phyloP scores from a whole-genome alignment of 23 red algal species.

The Gracilaria vermiculophylla region DNA sequence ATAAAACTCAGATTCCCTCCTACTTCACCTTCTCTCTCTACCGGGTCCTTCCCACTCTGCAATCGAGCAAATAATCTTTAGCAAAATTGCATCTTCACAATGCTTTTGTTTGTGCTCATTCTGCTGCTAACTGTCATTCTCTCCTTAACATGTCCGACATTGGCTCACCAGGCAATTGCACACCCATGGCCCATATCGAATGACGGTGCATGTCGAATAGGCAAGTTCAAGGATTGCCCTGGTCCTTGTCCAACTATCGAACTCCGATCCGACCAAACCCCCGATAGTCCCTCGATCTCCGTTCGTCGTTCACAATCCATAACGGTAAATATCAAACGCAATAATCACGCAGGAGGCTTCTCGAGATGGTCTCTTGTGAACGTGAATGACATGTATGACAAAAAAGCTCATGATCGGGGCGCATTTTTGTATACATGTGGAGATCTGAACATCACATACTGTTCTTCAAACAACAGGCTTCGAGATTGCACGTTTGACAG shows the following conservation, averaged over 20 bases:
- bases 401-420: background rate
- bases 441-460: background rate
- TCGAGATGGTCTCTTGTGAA: constrained; percentile 43
- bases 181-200: constrained; percentile 33
- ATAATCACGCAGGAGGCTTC: constrained; percentile 61
- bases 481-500: constrained; percentile 43
- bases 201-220: constrained; percentile 31
- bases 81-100: no score
- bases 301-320: background rate
- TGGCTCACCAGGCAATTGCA: constrained; percentile 38
- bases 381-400: constrained; percentile 30
- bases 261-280: constrained; percentile 16
- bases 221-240: constrained; percentile 22
- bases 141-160: no score
- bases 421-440: constrained; percentile 48
- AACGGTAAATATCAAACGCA: background rate
- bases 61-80: no score
- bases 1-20: no score
- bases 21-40: no score
- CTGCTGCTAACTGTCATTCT: no score
- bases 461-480: background rate
- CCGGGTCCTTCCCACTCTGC: no score
- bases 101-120: no score
- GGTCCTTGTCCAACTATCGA: constrained; percentile 55
- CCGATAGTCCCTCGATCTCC: constrained; percentile 7